Percentiles rank a stretch among this genome's conserved stretches.
These are phyloP conservation scores for Sporothrix protearum DNA, from an alignment of 2,329 filamentous ascomycete genomes.

Conservation along the genomic window DNA sequence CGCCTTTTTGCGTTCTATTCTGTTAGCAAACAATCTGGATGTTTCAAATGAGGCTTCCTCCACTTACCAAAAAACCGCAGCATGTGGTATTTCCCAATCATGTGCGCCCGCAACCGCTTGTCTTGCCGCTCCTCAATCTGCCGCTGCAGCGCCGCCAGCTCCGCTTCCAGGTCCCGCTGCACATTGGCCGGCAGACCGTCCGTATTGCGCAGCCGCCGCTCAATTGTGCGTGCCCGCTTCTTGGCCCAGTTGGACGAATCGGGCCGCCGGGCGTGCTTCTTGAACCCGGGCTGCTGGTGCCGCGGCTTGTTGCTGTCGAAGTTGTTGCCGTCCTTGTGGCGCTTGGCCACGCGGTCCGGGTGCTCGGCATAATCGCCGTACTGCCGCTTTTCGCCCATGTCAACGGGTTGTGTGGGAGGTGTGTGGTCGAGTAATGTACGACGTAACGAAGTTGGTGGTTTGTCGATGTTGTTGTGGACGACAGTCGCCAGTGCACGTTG, in stretches of 20 bases:
- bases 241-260: constrained; percentile 60
- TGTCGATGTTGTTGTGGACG: not conserved
- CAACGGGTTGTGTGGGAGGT: not conserved
- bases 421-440: not conserved
- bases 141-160: constrained; percentile 62
- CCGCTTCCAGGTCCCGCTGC: constrained; percentile 66
- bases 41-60: no score
- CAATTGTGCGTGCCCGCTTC: constrained; percentile 67
- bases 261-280: constrained; percentile 43
- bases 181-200: constrained; percentile 65
- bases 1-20: constrained; percentile 67
- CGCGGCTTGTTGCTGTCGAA: constrained; percentile 19
- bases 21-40: not conserved
- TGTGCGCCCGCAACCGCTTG: constrained; percentile 61
- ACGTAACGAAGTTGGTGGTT: no score
- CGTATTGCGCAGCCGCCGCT: constrained; percentile 57
- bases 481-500: not conserved
- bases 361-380: constrained; percentile 29
- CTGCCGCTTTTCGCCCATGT: constrained; percentile 36
- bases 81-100: constrained; percentile 80
- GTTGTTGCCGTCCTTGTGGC: constrained; percentile 16
- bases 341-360: constrained; percentile 26
- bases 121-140: constrained; percentile 59
- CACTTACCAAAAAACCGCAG: constrained; percentile 74
- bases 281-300: constrained; percentile 29